A percentile compares a stretch with the other conserved stretches of the same genome.
Conservation (phyloP, 2,329 filamentous ascomycete genomes). For the Triangularia verruculosa region DNA sequence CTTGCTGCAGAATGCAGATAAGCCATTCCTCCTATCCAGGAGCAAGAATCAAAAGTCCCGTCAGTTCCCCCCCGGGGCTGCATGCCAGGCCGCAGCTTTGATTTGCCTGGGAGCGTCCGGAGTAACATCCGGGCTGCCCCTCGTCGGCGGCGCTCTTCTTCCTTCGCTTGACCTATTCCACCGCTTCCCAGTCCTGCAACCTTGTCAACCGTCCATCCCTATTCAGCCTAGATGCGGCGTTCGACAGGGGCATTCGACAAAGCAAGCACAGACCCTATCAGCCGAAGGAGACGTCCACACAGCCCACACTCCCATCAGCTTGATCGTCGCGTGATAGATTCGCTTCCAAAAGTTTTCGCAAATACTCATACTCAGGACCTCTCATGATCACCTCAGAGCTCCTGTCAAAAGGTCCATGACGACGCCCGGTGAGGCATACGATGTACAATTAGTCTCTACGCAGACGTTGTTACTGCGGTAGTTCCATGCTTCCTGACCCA, state of each 20-base stretch:
- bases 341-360: neutral
- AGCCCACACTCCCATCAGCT: neutral
- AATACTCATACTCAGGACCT: neutral
- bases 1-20: neutral
- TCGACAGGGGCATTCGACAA: slow-evolving; percentile 12
- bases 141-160: neutral
- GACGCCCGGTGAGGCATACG: neutral
- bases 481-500: neutral
- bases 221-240: slow-evolving; percentile 2
- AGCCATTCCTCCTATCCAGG: too few species aligned
- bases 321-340: slow-evolving; percentile 10
- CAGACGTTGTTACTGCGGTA: neutral
- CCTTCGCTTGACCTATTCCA: neutral
- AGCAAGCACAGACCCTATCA: slow-evolving; percentile 17
- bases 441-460: neutral
- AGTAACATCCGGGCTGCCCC: slow-evolving; percentile 6
- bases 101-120: neutral
- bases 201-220: slow-evolving; percentile 2
- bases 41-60: neutral
- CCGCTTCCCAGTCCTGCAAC: slow-evolving; percentile 4
- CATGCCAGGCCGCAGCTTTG: neutral
- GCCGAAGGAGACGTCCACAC: slow-evolving; percentile 1
- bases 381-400: neutral
- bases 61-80: neutral
- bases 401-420: neutral